Evolutionary conservation across 2,329 filamentous ascomycete species (phyloP).

Genomic region (Hymenoscyphus fraxineus): DNA sequence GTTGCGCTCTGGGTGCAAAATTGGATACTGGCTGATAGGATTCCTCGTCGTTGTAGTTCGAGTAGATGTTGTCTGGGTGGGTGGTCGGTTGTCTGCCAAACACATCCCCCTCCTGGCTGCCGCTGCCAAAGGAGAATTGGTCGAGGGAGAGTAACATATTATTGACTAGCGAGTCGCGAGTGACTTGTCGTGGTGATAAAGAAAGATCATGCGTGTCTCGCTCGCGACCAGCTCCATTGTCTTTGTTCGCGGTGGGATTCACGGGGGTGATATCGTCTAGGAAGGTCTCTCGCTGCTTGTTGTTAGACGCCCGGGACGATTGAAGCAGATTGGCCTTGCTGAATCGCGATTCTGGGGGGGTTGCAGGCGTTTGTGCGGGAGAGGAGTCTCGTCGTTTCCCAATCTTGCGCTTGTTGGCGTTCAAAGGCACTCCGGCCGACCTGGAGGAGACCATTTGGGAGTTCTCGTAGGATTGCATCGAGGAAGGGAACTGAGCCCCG

Average conservation of each 20-base stretch:
- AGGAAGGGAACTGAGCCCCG: constrained; percentile 17
- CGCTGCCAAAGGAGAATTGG: constrained; percentile 63
- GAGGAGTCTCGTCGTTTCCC: constrained; percentile 26
- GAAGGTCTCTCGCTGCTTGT: constrained; percentile 31
- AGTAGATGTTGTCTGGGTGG: constrained; percentile 32
- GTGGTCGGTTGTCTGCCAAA: constrained; percentile 29
- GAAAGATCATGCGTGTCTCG: constrained; percentile 69
- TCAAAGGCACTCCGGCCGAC: constrained; percentile 30
- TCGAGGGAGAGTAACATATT: constrained; percentile 95
- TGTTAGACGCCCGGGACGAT: constrained; percentile 32
- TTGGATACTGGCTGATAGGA: constrained; percentile 27
- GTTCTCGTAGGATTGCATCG: constrained; percentile 32
- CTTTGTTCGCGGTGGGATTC: constrained; percentile 27
- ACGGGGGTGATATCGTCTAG: constrained; percentile 36
- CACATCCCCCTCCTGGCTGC: constrained; percentile 35
- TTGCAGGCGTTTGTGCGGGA: constrained; percentile 29
- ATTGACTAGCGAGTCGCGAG: constrained; percentile 86
- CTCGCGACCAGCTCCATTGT: constrained; percentile 22
- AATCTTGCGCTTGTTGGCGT: constrained; percentile 32
- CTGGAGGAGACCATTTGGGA: constrained; percentile 26
- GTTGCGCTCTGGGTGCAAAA: constrained; percentile 25
- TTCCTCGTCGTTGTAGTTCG: constrained; percentile 30
- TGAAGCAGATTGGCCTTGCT: constrained; percentile 25
- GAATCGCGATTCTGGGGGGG: constrained; percentile 20
- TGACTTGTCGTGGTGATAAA: constrained; percentile 69